These are phyloP conservation scores for Carex sylvatica DNA, from an alignment of 202 grass and related monocot species.

Conservation along the genomic window DNA sequence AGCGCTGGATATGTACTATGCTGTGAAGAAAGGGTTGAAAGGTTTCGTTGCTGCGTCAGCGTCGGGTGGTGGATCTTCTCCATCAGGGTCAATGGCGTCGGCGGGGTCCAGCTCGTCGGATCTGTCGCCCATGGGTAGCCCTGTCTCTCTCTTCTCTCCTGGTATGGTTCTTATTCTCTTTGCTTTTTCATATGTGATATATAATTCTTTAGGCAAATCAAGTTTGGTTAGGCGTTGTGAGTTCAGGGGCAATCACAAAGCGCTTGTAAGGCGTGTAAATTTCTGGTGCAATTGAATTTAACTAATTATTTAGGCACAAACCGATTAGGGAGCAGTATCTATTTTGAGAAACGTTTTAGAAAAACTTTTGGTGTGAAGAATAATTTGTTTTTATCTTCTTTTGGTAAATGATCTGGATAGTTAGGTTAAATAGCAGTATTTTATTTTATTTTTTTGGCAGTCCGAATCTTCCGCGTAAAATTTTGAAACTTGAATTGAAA, in stretches of 20 bases:
- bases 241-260: neutral
- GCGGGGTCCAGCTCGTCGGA: slow-evolving; percentile 44
- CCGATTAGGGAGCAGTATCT: neutral
- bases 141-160: slow-evolving; percentile 54
- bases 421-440: neutral
- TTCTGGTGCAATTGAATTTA: neutral
- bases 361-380: neutral
- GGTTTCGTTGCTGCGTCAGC: neutral
- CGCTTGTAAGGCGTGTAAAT: neutral
- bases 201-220: neutral
- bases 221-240: neutral
- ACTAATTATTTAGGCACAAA: neutral
- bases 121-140: slow-evolving; percentile 57
- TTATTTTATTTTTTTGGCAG: neutral
- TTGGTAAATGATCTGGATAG: slow-evolving; percentile 3
- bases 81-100: neutral
- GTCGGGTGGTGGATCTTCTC: slow-evolving; percentile 1
- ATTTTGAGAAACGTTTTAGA: neutral
- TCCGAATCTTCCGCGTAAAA: neutral
- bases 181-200: neutral
- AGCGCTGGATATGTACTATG: slow-evolving; percentile 66
- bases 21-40: slow-evolving; percentile 40
- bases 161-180: slow-evolving; percentile 21
- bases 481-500: neutral
- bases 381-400: neutral